Evolutionary conservation across 306 rosid species (phyloP).

Genomic region (Lathyrus tuberosus): DNA sequence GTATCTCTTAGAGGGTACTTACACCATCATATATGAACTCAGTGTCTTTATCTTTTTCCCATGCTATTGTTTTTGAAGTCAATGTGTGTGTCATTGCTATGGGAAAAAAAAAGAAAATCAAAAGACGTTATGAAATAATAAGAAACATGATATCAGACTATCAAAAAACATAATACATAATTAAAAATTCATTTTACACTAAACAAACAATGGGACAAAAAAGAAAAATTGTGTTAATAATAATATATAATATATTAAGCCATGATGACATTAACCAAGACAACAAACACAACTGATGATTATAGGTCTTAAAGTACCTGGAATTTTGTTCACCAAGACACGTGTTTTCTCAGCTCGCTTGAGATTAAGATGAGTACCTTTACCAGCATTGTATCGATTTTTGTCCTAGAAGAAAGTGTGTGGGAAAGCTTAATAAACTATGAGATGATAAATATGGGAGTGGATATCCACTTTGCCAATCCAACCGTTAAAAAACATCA

Average conservation of each 20-base stretch:
- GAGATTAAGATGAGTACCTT: conserved; percentile 91
- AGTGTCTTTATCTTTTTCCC: conserved; percentile 86
- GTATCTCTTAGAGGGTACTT: conserved; percentile 46
- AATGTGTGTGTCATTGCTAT: conserved; percentile 80
- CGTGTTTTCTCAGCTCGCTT: conserved; percentile 98
- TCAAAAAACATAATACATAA: conserved; percentile 3
- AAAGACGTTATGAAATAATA: conserved; percentile 18
- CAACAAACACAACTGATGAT: conserved; percentile 9
- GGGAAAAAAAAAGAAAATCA: conserved; percentile 29
- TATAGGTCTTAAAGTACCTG: conserved; percentile 57
- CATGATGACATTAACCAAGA: neutral
- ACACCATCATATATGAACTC: conserved; percentile 87
- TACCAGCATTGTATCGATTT: conserved; percentile 92
- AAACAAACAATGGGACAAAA: conserved; percentile 7
- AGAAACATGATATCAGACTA: conserved; percentile 1
- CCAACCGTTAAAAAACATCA: neutral
- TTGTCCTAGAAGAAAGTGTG: conserved; percentile 68
- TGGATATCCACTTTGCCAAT: conserved; percentile 2
- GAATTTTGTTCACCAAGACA: conserved; percentile 78
- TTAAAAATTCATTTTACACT: too few relatives aligned
- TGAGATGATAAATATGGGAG: conserved; percentile 4
- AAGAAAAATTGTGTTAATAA: conserved; percentile 27
- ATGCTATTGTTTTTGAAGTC: conserved; percentile 74
- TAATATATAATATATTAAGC: too few relatives aligned
- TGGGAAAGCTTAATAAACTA: conserved; percentile 23